Evolutionary conservation across 2,329 filamentous ascomycete species (phyloP), one percentile per base, ranked within the genome.

Genomic region (Beauveria brongniartii): DNA sequence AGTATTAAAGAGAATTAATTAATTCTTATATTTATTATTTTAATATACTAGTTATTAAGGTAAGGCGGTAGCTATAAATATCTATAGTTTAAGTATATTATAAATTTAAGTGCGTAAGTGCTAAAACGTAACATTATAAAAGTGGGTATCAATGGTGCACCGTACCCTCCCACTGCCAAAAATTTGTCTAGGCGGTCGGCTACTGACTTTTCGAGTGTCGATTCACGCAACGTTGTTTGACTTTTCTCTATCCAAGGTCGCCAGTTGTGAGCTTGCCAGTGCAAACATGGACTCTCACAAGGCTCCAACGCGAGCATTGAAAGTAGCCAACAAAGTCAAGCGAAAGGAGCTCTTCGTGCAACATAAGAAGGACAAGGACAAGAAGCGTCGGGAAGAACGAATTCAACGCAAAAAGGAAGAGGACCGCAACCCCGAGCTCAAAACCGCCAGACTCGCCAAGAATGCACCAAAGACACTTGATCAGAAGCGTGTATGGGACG

Each of bases 401-500:
- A 88, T 92, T 71, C 83, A 84, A 54, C 82, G 91, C 63, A 92
- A 91, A 76, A 90, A 89, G 75, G 90, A 92, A 70, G 94, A 99
- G 75, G 84, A 88, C 65, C 90, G 88, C 73, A 85, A 97, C 69
- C 92, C 93, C 2, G 82, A 85, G 62, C 75, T 96, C 63, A 85
- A 86, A 66, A 85, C 84, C 63, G 83, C 88, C 65, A 84, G 94
- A 67, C 78, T 93, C 63, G 86, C 85, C 63, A 85, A 83, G 66
- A 96, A 96, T 76, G 82, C 92, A 48, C 89, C 94, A 0, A 74
- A 84, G 59, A 96, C 91, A 0, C 82, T 96, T 62, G 92, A 97
- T 68, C 84, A 86, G 68, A 96, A 96, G 79, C 85, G 94, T 72
- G 86, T 91, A 37, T 97, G 91, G 91, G 92, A 97, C 68, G 87